Evolutionary conservation across 805 yeast genomes (phyloP).

Genomic region (Ogataea methanolica): DNA sequence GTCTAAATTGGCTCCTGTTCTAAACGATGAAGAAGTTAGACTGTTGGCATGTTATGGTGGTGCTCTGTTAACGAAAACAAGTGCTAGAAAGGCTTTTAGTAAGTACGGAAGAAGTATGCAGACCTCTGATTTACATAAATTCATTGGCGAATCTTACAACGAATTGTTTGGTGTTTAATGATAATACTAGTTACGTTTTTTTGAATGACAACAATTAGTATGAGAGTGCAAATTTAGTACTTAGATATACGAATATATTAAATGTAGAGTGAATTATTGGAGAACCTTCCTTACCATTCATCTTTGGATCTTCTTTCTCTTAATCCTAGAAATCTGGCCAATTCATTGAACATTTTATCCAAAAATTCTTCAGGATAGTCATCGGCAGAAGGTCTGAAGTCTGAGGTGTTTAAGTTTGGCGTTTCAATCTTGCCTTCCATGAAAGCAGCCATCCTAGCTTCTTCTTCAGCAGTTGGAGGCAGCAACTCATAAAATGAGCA

Average conservation of each 20-base stretch:
- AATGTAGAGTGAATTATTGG: neutral
- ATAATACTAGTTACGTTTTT: neutral
- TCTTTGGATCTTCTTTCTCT: constrained; percentile 42
- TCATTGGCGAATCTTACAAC: constrained; percentile 58
- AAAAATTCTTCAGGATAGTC: constrained; percentile 44
- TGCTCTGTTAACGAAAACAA: constrained; percentile 56
- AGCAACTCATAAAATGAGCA: constrained; percentile 73
- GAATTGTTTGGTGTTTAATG: constrained; percentile 13
- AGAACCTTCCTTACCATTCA: constrained; percentile 39
- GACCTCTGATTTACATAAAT: constrained; percentile 73
- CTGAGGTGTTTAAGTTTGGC: constrained; percentile 29
- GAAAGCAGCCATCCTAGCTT: constrained; percentile 45
- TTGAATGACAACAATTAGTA: neutral
- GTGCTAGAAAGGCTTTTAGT: constrained; percentile 61
- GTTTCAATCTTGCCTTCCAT: constrained; percentile 45
- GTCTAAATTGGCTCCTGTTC: constrained; percentile 28
- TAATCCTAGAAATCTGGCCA: constrained; percentile 68
- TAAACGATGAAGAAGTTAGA: constrained; percentile 27
- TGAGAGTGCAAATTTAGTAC: neutral
- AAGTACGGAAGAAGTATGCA: constrained; percentile 74
- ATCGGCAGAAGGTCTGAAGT: constrained; percentile 26
- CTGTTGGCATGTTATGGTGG: constrained; percentile 70
- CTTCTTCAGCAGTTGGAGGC: constrained; percentile 57
- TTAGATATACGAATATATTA: neutral
- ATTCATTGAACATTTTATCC: constrained; percentile 51